Base-by-base conservation (phyloP, 352 stramenopile genomes). In the Phytophthora tentaculata region DNA sequence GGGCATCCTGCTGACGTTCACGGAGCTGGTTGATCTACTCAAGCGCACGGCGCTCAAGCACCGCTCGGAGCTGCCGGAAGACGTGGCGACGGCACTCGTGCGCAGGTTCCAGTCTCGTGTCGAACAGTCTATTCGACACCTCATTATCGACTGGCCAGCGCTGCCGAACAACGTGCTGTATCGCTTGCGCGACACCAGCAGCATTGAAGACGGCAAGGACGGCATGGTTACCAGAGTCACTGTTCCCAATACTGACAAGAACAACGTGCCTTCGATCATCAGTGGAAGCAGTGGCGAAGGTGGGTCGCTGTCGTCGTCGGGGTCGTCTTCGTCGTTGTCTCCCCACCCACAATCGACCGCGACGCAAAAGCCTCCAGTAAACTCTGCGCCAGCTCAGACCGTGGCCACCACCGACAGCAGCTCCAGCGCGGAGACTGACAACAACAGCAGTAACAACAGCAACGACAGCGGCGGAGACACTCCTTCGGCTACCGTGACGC, bases 1-100 rank as follows among this genome's bases (percentile, higher is more conserved):
- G 23, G 84, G 86, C 13, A 71, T 94, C 10, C 57, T 90, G 26
- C 85, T 92, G 80, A 86, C 67, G 9, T 90, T 88, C 48, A 83
- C 83, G 0, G 84, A 94, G 28, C 61, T 92, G 47, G 78, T 82
- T 24, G 78, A 91, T n/a, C 55, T 94, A 20, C 63, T 91, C 9
- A 72, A 87, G 20, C 82, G 81, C 8, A 79, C 80, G 6, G 75
- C 84, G n/a, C 61, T 84, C 35, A 91, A 91, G 59, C 80, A 92
- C 64, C 71, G 69, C 16, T 72, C 71, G 2, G 48, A 64, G 28
- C 29, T 92, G 32, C 71, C 78, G 1, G 62, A 74, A 28, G 77
- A 88, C 7, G 35, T 80, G 6, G 79, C 73, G 23, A 64, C 48
- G 14, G 63, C 69, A 17, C 74, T 92, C 9, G 73, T 89, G 47